phyloP scores from a whole-genome alignment of 441 rosid genomes.

The Aquilaria agallochum region DNA sequence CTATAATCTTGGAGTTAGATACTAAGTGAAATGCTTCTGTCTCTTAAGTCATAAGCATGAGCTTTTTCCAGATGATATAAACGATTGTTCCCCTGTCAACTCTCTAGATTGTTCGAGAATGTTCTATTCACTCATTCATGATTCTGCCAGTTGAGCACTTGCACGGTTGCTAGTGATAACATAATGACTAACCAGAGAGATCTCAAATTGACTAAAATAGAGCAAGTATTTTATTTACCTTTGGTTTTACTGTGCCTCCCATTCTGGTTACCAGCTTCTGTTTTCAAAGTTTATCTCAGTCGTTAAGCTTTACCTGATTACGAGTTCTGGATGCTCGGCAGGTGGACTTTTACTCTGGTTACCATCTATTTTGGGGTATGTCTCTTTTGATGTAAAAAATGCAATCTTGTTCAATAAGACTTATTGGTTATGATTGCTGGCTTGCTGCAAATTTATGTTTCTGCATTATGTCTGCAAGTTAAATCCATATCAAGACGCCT shows the following conservation, averaged over 20 bases:
- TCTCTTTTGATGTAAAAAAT: constrained; percentile 5
- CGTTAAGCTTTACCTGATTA: not conserved
- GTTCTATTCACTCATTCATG: too few species aligned
- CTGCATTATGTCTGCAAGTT: constrained; percentile 6
- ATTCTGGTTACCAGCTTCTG: too few species aligned
- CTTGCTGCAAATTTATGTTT: constrained; percentile 3
- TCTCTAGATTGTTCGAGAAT: too few species aligned
- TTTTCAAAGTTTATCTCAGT: too few species aligned
- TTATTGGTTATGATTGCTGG: constrained; percentile 8
- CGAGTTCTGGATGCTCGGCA: constrained; percentile 17
- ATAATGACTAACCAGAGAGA: too few species aligned
- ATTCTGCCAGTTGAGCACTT: too few species aligned
- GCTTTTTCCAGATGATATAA: too few species aligned
- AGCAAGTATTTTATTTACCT: too few species aligned
- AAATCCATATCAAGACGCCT: too few species aligned
- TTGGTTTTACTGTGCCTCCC: too few species aligned
- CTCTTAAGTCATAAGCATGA: not conserved
- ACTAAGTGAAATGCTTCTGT: not conserved
- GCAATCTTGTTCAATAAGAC: not conserved
- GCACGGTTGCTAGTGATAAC: too few species aligned
- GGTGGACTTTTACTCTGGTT: constrained; percentile 51
- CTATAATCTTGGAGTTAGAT: constrained; percentile 1
- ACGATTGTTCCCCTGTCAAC: not conserved
- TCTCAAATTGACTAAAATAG: too few species aligned
- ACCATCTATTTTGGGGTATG: constrained; percentile 51